Percentiles rank a stretch among this genome's conserved stretches.
Conservation (phyloP, 2,329 filamentous ascomycete species). For the Penicillium sp. region DNA sequence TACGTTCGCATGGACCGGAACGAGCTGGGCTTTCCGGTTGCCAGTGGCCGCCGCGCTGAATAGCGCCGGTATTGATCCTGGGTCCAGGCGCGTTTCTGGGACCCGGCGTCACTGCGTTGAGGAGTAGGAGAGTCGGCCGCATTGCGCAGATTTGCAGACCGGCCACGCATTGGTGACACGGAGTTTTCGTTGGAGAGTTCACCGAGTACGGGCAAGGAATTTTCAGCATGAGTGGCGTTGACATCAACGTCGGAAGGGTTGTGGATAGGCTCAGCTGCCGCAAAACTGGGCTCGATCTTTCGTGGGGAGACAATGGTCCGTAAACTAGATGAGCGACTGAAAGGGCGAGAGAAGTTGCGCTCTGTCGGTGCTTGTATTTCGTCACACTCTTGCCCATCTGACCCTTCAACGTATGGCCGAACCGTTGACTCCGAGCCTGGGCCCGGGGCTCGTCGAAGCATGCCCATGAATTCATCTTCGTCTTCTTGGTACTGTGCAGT, state of each 20-base stretch:
- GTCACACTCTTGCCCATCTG: background rate
- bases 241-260: background rate
- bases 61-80: slow-evolving; percentile 23
- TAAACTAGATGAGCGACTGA: slow-evolving; percentile 32
- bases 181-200: background rate
- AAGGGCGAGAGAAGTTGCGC: slow-evolving; percentile 36
- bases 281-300: slow-evolving; percentile 3
- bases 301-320: slow-evolving; percentile 18
- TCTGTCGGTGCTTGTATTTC: background rate
- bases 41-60: slow-evolving; percentile 19
- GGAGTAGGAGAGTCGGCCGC: slow-evolving; percentile 31
- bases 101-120: slow-evolving; percentile 14
- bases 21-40: slow-evolving; percentile 21
- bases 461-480: slow-evolving; percentile 17
- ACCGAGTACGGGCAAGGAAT: background rate
- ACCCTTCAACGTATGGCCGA: background rate
- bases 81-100: slow-evolving; percentile 17
- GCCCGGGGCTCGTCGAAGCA: slow-evolving; percentile 5
- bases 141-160: slow-evolving; percentile 19
- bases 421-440: background rate
- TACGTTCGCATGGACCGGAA: slow-evolving; percentile 27
- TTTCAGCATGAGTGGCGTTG: background rate
- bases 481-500: slow-evolving; percentile 34
- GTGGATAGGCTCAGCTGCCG: background rate
- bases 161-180: slow-evolving; percentile 23